Evolutionary conservation across 495 filamentous ascomycete species (phyloP), one percentile per base, ranked within the genome.

Genomic region (Evansstolkia leycettana): DNA sequence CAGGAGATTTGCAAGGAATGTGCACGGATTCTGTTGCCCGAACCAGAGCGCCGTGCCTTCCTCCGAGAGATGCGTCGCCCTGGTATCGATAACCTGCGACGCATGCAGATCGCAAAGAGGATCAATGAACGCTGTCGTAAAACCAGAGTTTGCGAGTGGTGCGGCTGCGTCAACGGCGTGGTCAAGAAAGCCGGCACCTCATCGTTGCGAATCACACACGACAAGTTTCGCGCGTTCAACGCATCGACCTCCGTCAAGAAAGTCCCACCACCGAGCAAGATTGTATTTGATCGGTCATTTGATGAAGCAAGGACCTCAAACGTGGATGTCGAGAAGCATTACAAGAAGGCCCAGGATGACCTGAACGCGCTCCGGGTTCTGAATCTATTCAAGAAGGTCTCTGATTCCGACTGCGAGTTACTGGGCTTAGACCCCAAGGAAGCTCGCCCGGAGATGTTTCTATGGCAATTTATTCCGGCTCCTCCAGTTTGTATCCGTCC

Each of bases 401-500:
- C 73, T n/a, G 70, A 77, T 26, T 66, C 67, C 10, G 92, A 98
- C 55, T 94, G 88, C 51, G 92, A 96, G 50, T 67, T 98, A 8
- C 59, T 98, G 14, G 86, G 86, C 2, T 71, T 98, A 54, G 75
- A 94, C 43, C 84, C 90, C 20, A 67, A 74, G 18, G 82, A 92
- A 45, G 87, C 86, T 1, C 70, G 88, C 31, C 90, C 90, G 1
- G 90, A 98, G 47, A 93, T 94, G 82, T 93, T 94, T 55, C 69
- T 98, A 13, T 98, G 90, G 90, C 85, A 93, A 55, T 94, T 86
- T 52, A 69, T 98, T 16, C 90, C 90, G 1, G 89, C 87, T 2
- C 86, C 90, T 1, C 90, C 90, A 0, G 80, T 95, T 17, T 88
- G 83, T 46, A 93, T 98, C 47, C 73, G 90, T 31, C 90, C 90